These are phyloP conservation scores for Solanum piurae DNA, from an alignment of 257 asterid species.

Conservation along the genomic window DNA sequence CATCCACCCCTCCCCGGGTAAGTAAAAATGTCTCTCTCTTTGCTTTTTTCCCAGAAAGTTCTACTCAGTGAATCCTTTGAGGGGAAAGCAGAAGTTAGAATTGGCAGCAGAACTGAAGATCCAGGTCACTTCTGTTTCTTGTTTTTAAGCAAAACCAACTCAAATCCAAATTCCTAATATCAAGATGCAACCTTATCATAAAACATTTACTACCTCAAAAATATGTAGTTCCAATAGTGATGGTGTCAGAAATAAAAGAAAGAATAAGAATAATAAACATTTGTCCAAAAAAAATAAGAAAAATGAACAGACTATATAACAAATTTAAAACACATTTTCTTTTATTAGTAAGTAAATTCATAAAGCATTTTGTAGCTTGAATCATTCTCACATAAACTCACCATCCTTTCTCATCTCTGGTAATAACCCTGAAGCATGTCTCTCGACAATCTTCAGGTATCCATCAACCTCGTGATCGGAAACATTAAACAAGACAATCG, in stretches of 20 bases:
- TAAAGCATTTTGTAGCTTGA: not conserved
- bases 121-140: not conserved
- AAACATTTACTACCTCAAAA: not conserved
- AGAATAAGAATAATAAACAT: not conserved
- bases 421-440: slow-evolving; percentile 75
- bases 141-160: not conserved
- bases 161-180: not conserved
- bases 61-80: not conserved
- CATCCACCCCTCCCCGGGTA: not conserved
- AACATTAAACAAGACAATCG: slow-evolving; percentile 86
- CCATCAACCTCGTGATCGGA: slow-evolving; percentile 73
- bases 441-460: slow-evolving; percentile 61
- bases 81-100: not conserved
- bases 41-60: not conserved
- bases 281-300: not conserved
- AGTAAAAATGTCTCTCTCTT: not conserved
- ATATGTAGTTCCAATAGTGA: not conserved
- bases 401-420: slow-evolving; percentile 98
- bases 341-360: not conserved
- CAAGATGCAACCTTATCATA: not conserved
- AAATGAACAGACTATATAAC: not conserved
- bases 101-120: not conserved
- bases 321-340: not conserved
- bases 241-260: not conserved
- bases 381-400: slow-evolving; percentile 19